Conservation (phyloP, 2,329 filamentous ascomycete species). For the Grosmannia serpens region DNA sequence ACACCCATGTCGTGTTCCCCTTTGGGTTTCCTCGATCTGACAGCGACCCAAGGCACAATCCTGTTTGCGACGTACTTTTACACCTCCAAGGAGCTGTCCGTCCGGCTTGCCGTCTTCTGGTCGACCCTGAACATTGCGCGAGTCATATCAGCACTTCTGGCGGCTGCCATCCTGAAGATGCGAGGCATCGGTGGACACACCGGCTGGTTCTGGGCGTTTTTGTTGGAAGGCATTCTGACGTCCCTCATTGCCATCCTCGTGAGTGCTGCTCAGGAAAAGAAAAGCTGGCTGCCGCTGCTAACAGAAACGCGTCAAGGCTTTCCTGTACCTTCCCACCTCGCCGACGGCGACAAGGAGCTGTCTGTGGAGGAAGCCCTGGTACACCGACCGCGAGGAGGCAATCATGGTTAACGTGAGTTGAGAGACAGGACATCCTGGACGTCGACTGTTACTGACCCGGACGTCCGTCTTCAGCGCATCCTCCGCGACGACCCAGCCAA, state of each 20-base stretch:
- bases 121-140: conserved; percentile 30
- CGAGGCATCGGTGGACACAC: conserved; percentile 32
- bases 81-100: conserved; percentile 54
- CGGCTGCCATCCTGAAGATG: conserved; percentile 36
- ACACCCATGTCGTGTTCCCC: conserved; percentile 9
- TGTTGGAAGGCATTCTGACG: conserved; percentile 32
- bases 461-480: conserved; percentile 22
- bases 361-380: conserved; percentile 54
- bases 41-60: conserved; percentile 26
- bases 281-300: background rate
- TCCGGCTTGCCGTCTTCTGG: conserved; percentile 61
- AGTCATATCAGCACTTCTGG: conserved; percentile 35
- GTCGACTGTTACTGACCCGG: background rate
- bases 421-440: background rate
- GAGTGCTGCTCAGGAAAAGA: conserved; percentile 29
- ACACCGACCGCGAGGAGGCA: conserved; percentile 53
- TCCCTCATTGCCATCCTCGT: conserved; percentile 19
- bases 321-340: conserved; percentile 49
- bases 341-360: conserved; percentile 52
- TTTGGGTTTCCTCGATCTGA: background rate
- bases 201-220: conserved; percentile 45
- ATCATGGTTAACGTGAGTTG: conserved; percentile 50
- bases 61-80: conserved; percentile 64
- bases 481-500: conserved; percentile 43
- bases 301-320: conserved; percentile 25